Percentiles rank a stretch among this genome's conserved stretches.
phyloP scores from a whole-genome alignment of 495 filamentous ascomycete species.

The Viridothelium virens region DNA sequence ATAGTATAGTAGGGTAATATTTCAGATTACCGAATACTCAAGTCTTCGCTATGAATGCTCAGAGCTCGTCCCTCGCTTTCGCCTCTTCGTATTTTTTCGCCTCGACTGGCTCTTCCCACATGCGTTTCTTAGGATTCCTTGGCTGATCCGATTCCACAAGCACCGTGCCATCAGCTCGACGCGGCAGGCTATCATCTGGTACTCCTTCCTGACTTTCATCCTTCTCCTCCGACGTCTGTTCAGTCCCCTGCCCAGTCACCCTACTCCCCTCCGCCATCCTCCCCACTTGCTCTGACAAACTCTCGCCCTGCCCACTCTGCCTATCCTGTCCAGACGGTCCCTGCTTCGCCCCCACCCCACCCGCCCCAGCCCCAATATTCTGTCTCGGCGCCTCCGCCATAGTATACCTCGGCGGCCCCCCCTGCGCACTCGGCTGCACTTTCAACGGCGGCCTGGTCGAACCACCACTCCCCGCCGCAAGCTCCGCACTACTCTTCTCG shows the following conservation, averaged over 20 bases:
- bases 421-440: constrained; percentile 38
- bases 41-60: constrained; percentile 17
- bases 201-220: constrained; percentile 41
- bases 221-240: constrained; percentile 23
- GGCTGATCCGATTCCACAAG: constrained; percentile 34
- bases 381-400: constrained; percentile 15
- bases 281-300: constrained; percentile 48
- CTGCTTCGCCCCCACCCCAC: constrained; percentile 34
- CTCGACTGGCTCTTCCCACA: constrained; percentile 61
- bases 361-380: constrained; percentile 31
- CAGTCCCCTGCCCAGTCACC: constrained; percentile 26
- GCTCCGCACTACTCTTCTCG: background rate
- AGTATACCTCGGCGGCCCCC: constrained; percentile 29
- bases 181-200: constrained; percentile 12
- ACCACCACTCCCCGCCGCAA: background rate
- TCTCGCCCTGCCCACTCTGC: constrained; percentile 33
- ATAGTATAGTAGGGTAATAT: background rate
- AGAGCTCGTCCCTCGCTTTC: constrained; percentile 50
- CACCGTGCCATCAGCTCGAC: constrained; percentile 37
- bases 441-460: constrained; percentile 25
- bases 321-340: constrained; percentile 16
- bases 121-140: constrained; percentile 72
- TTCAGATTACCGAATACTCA: background rate
- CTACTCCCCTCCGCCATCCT: constrained; percentile 47
- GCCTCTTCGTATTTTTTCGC: constrained; percentile 31